Evolutionary conservation across 2,329 filamentous ascomycete species (phyloP), one percentile per base, ranked within the genome.

Genomic region (Aspergillus arachidicola): DNA sequence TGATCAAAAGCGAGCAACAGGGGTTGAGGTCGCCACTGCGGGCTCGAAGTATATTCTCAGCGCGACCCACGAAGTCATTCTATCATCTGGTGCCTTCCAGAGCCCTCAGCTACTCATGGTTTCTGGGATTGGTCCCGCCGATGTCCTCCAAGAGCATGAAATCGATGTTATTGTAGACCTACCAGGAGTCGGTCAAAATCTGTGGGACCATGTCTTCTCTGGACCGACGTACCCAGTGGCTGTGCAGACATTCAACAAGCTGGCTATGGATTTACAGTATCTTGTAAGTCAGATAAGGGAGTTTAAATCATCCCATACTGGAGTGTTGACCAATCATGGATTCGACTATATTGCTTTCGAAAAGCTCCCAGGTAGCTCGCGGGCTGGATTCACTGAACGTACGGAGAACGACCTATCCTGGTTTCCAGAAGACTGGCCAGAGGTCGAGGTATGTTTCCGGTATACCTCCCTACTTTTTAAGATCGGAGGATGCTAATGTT

Each of bases 51-150:
- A 82, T 34, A 80, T 70, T 36, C 79, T 87, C 64, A 76, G 74
- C 7, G 84, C 86, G 43, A 80, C 74, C 28, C 76, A 76, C 36
- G 86, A 87, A 67, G 77, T 81, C 3, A 80, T 82, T 46, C 61
- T 88, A 3, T 79, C 84, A 0, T 83, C 81, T 1, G 86, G 86
- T 7, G 76, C 80, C 3, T 85, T 84, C 69, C 84, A 86, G 68
- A 81, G 83, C 0, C 85, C 85, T 0, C 83, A 87, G 64, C 72
- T 86, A 7, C 76, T 86, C 7, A 83, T 85, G 76, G 77, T 84
- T 4, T 84, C 81, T 48, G 84, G 84, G 1, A 72, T 82, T 61
- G 84, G 84, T 0, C 83, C 83, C 1, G 59, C 59, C 0, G 61
- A 64, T 19, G 63, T 61, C 5, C 68, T 77, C 6, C 41, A 64